Base-by-base conservation (phyloP, 805 yeast species). In the Wickerhamomyces kurtzmanii region DNA sequence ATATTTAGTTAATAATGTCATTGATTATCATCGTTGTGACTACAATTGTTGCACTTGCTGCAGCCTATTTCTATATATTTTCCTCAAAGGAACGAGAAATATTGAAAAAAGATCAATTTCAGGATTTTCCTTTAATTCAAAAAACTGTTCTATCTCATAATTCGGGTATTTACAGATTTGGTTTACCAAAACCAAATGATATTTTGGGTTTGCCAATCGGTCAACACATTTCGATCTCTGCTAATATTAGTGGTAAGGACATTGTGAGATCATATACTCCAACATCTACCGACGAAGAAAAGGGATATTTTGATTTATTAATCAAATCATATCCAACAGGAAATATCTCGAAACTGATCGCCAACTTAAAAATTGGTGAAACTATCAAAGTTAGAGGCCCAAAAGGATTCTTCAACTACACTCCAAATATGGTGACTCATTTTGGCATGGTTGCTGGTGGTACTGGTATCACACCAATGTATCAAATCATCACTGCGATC, bases 381-480 rank as follows among this genome's bases (percentile, higher is more conserved):
- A 49, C 65, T 22, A 75, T 86, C 43, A 73, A 70, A 28, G 79
- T 85, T 33, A 71, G 81, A 49, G 95, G 97, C 17, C 97, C 97
- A 43, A 83, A 82, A 58, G 96, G 97, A 6, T 73, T 73, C 46
- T 85, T 82, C 65, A 68, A 75, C 36, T 87, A 87, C 59, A 63
- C 72, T 29, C 85, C 93, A 42, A 83, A 82, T 57, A 75, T 79
- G 75, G 75, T 71, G 32, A 60, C 66, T 33, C 66, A 69, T 34
- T 65, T 87, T 34, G 85, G 80, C 30, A 87, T 87, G 96, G 75
- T 89, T 40, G 94, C 95, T 23, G 96, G 96, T 42, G 97, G 96
- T 47, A 84, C 96, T 21, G 96, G 96, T 53, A 80, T 86, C 46
- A 80, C 96, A 6, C 96, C 96, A 51, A 86, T 86, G 96, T 84